Conservation (phyloP, 768 basidiomycete genomes). For the Lactarius psammicola region DNA sequence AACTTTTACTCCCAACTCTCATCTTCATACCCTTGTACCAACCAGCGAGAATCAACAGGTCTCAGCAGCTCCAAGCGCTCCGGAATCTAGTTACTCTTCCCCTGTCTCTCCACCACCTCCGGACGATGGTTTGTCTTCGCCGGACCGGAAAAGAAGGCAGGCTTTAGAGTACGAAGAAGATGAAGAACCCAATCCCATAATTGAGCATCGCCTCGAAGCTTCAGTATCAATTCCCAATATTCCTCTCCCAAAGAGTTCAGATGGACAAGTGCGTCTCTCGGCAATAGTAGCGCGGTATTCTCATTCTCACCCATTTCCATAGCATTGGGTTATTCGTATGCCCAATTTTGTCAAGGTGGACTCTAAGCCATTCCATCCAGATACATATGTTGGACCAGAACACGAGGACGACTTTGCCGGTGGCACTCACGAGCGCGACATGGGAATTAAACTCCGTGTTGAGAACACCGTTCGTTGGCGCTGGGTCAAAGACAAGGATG, state of each 20-base stretch:
- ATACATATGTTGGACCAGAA: constrained; percentile 81
- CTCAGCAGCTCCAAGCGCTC: constrained; percentile 29
- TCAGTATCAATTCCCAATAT: constrained; percentile 84
- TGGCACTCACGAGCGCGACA: constrained; percentile 64
- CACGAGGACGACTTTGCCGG: constrained; percentile 66
- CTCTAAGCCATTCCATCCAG: constrained; percentile 84
- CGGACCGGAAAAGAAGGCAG: constrained; percentile 55
- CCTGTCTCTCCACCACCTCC: constrained; percentile 39
- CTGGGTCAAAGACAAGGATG: constrained; percentile 78
- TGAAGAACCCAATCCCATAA: constrained; percentile 56
- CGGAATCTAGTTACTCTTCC: constrained; percentile 33
- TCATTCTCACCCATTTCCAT: constrained; percentile 15
- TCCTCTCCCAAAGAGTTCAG: constrained; percentile 74
- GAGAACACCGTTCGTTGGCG: constrained; percentile 96
- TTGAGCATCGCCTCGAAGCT: constrained; percentile 60
- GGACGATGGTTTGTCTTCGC: constrained; percentile 60
- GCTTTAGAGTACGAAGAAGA: constrained; percentile 81
- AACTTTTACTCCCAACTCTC: background rate
- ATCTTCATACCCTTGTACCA: background rate
- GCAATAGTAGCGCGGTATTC: background rate
- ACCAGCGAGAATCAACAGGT: constrained; percentile 19
- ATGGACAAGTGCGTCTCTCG: constrained; percentile 64
- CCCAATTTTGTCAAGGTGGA: constrained; percentile 94
- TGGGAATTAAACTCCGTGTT: constrained; percentile 82
- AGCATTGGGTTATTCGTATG: constrained; percentile 92